Evolutionary conservation across 2,329 filamentous ascomycete genomes (phyloP).

Genomic region (Coleophoma eucalyptorum): DNA sequence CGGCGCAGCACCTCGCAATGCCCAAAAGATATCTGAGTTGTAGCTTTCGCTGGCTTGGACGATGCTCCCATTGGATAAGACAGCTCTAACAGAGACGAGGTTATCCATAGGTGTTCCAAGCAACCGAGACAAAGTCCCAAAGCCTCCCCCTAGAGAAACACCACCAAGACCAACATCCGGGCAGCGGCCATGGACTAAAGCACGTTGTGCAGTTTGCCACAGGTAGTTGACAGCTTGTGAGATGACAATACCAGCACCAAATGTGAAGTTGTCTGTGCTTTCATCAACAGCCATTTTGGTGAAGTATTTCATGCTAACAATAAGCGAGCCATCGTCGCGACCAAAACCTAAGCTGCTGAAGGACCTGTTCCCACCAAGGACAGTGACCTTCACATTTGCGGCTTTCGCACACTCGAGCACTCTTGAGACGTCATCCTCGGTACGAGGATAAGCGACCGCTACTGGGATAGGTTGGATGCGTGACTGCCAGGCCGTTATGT

Average conservation of each 20-base stretch:
- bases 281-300: not conserved
- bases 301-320: not conserved
- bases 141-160: not conserved
- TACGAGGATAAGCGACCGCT: not conserved
- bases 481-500: not conserved
- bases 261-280: not conserved
- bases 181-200: not conserved
- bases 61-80: constrained; percentile 18
- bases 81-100: not conserved
- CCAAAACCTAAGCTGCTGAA: not conserved
- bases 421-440: not conserved
- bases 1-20: constrained; percentile 22
- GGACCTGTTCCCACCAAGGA: not conserved
- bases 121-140: not conserved
- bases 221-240: not conserved
- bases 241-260: not conserved
- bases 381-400: not conserved
- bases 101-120: not conserved
- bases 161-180: not conserved
- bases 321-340: not conserved
- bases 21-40: constrained; percentile 25
- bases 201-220: not conserved
- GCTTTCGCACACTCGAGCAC: not conserved
- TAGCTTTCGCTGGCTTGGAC: constrained; percentile 10
- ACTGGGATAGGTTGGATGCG: not conserved